Percentiles rank a stretch among this genome's conserved stretches.
These are phyloP conservation scores for Handroanthus guayacan DNA, from an alignment of 257 asterid genomes.

Conservation along the genomic window DNA sequence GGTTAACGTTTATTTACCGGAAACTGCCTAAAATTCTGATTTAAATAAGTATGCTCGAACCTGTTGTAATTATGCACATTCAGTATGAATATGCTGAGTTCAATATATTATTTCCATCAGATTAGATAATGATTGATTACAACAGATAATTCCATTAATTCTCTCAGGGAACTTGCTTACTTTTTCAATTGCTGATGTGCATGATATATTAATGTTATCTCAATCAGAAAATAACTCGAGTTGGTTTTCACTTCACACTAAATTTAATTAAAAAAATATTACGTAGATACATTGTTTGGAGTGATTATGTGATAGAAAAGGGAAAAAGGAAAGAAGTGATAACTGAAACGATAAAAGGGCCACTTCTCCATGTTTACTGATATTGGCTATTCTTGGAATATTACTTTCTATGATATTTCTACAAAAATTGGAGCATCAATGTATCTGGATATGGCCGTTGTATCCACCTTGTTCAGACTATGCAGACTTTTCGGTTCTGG, in stretches of 20 bases:
- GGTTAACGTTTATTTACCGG: not conserved
- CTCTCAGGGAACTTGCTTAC: not conserved
- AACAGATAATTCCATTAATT: not conserved
- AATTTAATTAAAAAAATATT: not conserved
- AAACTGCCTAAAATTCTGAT: not conserved
- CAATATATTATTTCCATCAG: not conserved
- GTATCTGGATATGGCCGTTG: not conserved
- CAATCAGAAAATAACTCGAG: not conserved
- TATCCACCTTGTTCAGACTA: conserved; percentile 29
- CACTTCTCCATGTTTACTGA: not conserved
- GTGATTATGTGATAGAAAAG: conserved; percentile 13
- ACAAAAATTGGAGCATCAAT: conserved; percentile 16
- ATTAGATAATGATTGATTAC: not conserved
- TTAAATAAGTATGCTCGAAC: conserved; percentile 4
- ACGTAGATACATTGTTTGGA: conserved; percentile 18
- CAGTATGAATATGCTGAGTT: not conserved
- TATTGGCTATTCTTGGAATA: not conserved
- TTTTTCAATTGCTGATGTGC: not conserved
- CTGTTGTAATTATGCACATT: conserved; percentile 8
- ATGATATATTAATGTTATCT: not conserved
- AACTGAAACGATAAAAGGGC: conserved; percentile 18
- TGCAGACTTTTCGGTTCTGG: not conserved
- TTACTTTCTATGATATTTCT: not conserved
- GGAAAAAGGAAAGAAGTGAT: not conserved
- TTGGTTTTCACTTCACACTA: not conserved